Conservation (phyloP, 202 grass and related monocot species). For the Saccharum hybrid region DNA sequence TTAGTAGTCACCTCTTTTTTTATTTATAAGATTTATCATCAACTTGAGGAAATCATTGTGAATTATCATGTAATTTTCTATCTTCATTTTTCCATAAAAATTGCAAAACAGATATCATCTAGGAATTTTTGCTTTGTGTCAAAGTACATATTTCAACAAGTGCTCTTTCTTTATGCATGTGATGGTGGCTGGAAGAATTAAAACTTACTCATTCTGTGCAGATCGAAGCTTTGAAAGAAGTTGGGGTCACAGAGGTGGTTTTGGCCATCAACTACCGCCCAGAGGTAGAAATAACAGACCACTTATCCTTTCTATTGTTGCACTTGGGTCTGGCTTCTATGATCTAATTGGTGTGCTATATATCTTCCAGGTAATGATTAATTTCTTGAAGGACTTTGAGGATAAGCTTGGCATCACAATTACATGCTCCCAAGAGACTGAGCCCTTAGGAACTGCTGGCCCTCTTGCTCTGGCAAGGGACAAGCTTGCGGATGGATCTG, state of each 20-base stretch:
- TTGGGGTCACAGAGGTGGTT: slow-evolving; percentile 79
- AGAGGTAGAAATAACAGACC: slow-evolving; percentile 52
- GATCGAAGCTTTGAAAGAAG: slow-evolving; percentile 79
- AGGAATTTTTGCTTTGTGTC: slow-evolving; percentile 5
- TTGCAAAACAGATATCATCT: neutral
- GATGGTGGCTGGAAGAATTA: neutral
- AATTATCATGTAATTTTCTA: neutral
- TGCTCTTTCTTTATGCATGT: neutral
- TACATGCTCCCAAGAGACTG: slow-evolving; percentile 76
- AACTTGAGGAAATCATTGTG: neutral
- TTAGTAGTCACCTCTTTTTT: neutral
- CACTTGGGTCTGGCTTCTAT: neutral
- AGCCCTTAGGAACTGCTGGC: slow-evolving; percentile 76
- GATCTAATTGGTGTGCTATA: neutral
- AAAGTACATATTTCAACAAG: slow-evolving; percentile 6
- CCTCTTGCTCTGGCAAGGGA: slow-evolving; percentile 82
- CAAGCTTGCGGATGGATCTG: slow-evolving; percentile 77
- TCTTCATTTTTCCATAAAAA: neutral
- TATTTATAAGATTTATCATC: neutral
- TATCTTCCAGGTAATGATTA: slow-evolving; percentile 75
- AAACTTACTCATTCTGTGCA: slow-evolving; percentile 30
- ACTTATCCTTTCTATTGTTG: neutral
- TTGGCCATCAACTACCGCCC: slow-evolving; percentile 79
- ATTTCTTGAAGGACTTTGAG: slow-evolving; percentile 82
- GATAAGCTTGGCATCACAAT: slow-evolving; percentile 84